Evolutionary conservation across 2,329 filamentous ascomycete species (phyloP).

Genomic region (Verticillium nubilum): DNA sequence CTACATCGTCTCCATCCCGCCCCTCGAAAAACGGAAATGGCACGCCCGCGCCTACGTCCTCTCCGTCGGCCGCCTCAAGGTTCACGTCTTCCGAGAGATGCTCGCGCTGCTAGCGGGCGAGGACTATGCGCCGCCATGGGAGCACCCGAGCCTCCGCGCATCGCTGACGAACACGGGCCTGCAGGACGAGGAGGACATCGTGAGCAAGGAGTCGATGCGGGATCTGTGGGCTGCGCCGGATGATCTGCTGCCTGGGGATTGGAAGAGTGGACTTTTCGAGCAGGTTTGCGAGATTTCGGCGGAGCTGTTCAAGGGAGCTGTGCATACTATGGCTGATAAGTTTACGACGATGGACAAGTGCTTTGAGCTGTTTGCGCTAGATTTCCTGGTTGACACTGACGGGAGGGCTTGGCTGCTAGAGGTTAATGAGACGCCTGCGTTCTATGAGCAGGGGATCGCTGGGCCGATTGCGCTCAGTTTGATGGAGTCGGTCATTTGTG

Average conservation of each 20-base stretch:
- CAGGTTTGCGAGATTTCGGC: conserved; percentile 27
- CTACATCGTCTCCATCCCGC: conserved; percentile 26
- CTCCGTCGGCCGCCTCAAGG: conserved; percentile 28
- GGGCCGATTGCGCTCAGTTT: conserved; percentile 24
- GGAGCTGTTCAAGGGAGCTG: conserved; percentile 27
- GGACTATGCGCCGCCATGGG: conserved; percentile 30
- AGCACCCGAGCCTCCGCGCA: conserved; percentile 24
- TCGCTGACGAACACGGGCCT: conserved; percentile 31
- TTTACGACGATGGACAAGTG: conserved; percentile 29
- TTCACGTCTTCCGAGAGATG: conserved; percentile 30
- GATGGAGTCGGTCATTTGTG: conserved; percentile 28
- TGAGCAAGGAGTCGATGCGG: conserved; percentile 24
- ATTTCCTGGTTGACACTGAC: conserved; percentile 26
- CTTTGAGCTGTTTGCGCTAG: conserved; percentile 30
- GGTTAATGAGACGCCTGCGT: conserved; percentile 31
- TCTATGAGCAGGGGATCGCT: conserved; percentile 27
- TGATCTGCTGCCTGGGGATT: conserved; percentile 19
- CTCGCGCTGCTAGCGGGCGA: conserved; percentile 26
- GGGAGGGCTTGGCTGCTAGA: conserved; percentile 29
- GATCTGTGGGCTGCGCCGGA: conserved; percentile 24
- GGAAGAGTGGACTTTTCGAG: conserved; percentile 26
- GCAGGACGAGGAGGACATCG: conserved; percentile 27
- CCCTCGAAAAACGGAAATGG: conserved; percentile 27
- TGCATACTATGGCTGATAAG: conserved; percentile 31
- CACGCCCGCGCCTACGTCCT: conserved; percentile 30